A percentile compares a stretch with the other conserved stretches of the same genome.
These are phyloP conservation scores for Delphinella strobiligena DNA, from an alignment of 2,329 filamentous ascomycete species.

Conservation along the genomic window DNA sequence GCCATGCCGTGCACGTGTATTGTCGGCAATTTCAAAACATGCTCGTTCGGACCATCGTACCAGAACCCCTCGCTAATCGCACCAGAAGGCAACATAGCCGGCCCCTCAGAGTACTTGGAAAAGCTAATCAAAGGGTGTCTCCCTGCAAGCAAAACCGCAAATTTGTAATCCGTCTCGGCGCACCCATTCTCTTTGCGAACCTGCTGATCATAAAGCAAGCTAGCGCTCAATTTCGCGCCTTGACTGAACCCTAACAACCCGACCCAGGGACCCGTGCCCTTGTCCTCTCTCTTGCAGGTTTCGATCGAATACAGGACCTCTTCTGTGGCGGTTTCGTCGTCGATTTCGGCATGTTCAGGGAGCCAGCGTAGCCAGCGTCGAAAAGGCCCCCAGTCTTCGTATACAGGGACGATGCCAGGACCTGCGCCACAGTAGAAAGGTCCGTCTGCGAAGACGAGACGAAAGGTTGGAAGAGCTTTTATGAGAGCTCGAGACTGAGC, in stretches of 20 bases:
- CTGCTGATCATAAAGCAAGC: conserved; percentile 47
- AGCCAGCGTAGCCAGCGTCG: conserved; percentile 52
- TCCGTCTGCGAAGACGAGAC: conserved; percentile 60
- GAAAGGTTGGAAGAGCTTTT: conserved; percentile 45
- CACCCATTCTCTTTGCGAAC: conserved; percentile 28
- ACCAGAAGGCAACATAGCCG: conserved; percentile 27
- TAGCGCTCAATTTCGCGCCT: conserved; percentile 35
- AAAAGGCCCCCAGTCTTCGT: conserved; percentile 55
- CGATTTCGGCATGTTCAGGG: conserved; percentile 42
- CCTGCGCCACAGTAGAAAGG: conserved; percentile 53
- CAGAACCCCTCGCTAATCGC: conserved; percentile 34
- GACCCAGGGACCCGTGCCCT: conserved; percentile 34
- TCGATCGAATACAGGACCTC: conserved; percentile 34
- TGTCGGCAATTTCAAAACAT: conserved; percentile 45
- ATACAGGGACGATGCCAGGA: conserved; percentile 51
- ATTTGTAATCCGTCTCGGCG: conserved; percentile 38
- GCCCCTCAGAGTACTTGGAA: conserved; percentile 25
- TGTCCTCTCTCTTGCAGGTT: conserved; percentile 34
- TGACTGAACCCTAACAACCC: conserved; percentile 40
- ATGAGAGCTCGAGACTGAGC: conserved; percentile 51
- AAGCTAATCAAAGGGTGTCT: conserved; percentile 47
- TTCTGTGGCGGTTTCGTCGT: conserved; percentile 35
- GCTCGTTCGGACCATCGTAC: conserved; percentile 30
- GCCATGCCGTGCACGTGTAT: conserved; percentile 56
- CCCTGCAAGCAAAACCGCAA: conserved; percentile 51